phyloP scores from a whole-genome alignment of 2,329 filamentous ascomycete species.

The Hirsutella thompsonii region DNA sequence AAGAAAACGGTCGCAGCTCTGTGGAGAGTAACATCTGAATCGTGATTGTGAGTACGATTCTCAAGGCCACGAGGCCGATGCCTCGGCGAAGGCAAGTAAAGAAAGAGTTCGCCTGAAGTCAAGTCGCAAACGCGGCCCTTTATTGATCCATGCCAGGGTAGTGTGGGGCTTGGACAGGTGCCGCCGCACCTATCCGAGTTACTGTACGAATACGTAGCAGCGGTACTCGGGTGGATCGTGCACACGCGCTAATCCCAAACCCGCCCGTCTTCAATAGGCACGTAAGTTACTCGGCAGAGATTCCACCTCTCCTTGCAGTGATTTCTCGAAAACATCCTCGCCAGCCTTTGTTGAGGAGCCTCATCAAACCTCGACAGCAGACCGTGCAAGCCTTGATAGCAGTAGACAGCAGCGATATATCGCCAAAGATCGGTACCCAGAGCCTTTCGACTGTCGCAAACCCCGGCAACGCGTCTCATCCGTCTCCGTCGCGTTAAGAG shows the following conservation, averaged over 20 bases:
- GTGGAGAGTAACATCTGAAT: no score
- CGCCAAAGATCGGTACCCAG: background rate
- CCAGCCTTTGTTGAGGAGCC: slow-evolving; percentile 7
- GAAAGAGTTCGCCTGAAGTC: no score
- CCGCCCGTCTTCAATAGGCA: slow-evolving; percentile 19
- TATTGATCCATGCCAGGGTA: background rate
- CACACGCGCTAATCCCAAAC: slow-evolving; percentile 19
- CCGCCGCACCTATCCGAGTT: background rate
- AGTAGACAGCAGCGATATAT: background rate
- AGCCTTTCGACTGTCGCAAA: background rate
- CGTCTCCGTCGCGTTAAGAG: slow-evolving; percentile 39
- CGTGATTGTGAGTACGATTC: no score
- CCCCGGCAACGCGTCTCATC: slow-evolving; percentile 30
- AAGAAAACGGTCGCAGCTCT: no score
- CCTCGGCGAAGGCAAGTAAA: no score
- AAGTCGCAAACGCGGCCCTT: slow-evolving; percentile 2
- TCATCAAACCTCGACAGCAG: slow-evolving; percentile 2
- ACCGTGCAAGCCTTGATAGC: background rate
- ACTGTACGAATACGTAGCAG: background rate
- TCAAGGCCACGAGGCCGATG: no score
- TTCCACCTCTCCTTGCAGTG: slow-evolving; percentile 15
- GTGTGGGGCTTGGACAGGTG: background rate
- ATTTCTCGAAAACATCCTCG: slow-evolving; percentile 17
- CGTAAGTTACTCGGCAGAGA: slow-evolving; percentile 11
- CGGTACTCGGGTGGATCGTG: slow-evolving; percentile 5